These are phyloP conservation scores for Heliamphora pulchella DNA, from an alignment of 179 eudicot species.

Conservation along the genomic window DNA sequence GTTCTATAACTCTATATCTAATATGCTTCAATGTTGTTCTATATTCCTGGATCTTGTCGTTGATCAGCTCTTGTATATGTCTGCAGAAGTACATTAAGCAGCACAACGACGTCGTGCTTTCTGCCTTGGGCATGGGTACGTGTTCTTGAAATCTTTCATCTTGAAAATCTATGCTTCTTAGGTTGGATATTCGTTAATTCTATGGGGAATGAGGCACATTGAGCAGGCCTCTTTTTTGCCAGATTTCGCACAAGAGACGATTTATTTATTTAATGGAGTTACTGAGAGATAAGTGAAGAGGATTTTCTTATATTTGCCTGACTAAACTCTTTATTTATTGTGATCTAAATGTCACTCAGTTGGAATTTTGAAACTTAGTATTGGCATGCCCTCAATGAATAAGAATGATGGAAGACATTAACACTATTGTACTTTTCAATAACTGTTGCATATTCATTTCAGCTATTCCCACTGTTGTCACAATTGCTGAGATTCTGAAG, in stretches of 20 bases:
- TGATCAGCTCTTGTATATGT: not conserved
- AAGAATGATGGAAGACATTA: not conserved
- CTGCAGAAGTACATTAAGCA: slow-evolving; percentile 41
- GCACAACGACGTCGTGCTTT: slow-evolving; percentile 40
- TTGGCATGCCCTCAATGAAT: no score
- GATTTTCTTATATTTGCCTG: not conserved
- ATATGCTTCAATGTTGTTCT: not conserved
- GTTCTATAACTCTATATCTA: no score
- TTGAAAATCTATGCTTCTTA: no score
- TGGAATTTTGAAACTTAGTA: no score
- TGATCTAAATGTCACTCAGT: no score
- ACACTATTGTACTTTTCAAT: not conserved
- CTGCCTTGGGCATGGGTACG: slow-evolving; percentile 54
- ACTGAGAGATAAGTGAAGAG: not conserved
- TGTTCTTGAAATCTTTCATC: not conserved
- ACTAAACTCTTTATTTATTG: not conserved
- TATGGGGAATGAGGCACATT: not conserved
- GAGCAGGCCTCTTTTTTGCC: not conserved
- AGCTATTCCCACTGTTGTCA: slow-evolving; percentile 60
- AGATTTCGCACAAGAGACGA: not conserved
- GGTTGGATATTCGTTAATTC: no score
- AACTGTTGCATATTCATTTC: slow-evolving; percentile 8
- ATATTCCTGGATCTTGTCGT: not conserved
- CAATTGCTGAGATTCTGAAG: slow-evolving; percentile 57
- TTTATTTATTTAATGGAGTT: not conserved